phyloP scores from a whole-genome alignment of 257 asterid species.

The Coffea canephora region DNA sequence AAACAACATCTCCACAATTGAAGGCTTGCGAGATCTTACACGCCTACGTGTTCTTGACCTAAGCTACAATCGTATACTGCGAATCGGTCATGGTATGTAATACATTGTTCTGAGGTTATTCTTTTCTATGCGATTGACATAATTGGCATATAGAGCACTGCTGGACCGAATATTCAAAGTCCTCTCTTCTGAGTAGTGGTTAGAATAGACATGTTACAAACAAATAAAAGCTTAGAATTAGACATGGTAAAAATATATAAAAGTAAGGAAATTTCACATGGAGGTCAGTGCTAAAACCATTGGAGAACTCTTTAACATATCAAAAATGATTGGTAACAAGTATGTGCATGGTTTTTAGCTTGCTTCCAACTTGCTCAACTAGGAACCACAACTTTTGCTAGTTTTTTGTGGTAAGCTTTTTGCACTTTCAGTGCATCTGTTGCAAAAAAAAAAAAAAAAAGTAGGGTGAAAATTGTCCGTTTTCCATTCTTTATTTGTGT shows the following conservation, averaged over 20 bases:
- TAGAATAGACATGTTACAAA: neutral
- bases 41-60: constrained; percentile 94
- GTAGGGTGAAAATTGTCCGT: neutral
- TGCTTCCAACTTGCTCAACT: neutral
- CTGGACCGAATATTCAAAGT: too few relatives aligned
- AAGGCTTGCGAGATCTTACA: constrained; percentile 88
- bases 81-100: constrained; percentile 88
- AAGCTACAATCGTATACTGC: constrained; percentile 81
- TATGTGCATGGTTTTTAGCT: neutral
- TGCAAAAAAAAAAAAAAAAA: neutral
- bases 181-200: neutral
- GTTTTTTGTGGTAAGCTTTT: neutral
- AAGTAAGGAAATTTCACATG: neutral
- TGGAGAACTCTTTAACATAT: neutral
- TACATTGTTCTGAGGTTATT: neutral
- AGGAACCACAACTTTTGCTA: neutral
- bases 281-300: neutral
- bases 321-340: neutral
- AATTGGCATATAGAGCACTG: neutral
- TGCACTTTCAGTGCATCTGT: neutral
- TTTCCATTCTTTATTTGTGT: neutral
- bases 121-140: neutral
- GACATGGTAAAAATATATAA: neutral
- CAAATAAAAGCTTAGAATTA: neutral
- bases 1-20: constrained; percentile 78